A percentile compares a stretch with the other conserved stretches of the same genome.
Evolutionary conservation across 1,139 yeast species (phyloP).

Genomic region (Blastobotrys capitulatus): DNA sequence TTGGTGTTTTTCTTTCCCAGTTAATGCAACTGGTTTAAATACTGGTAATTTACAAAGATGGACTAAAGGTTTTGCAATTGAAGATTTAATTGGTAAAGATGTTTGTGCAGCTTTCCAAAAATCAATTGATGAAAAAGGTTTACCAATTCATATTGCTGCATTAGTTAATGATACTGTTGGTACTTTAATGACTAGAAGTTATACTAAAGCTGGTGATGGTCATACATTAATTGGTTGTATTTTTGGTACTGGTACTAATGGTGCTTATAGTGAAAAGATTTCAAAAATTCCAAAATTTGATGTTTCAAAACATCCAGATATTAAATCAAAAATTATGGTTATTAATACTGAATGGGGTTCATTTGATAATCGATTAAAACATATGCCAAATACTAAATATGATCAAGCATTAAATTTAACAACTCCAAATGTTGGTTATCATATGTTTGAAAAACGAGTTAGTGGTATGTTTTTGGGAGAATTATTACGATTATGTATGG

Average conservation of each 20-base stretch:
- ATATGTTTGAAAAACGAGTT: slow-evolving; percentile 87
- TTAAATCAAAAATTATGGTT: slow-evolving; percentile 66
- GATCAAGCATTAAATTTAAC: slow-evolving; percentile 62
- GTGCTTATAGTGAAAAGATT: slow-evolving; percentile 78
- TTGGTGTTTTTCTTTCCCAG: slow-evolving; percentile 90
- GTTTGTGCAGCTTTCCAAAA: slow-evolving; percentile 67
- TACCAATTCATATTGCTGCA: slow-evolving; percentile 76
- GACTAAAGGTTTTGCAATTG: slow-evolving; percentile 90
- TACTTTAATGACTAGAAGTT: slow-evolving; percentile 80
- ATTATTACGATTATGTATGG: slow-evolving; percentile 63
- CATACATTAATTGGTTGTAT: slow-evolving; percentile 80
- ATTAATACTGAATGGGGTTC: slow-evolving; percentile 98
- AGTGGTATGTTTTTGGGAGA: slow-evolving; percentile 96
- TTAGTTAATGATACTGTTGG: slow-evolving; percentile 95
- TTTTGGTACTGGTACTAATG: slow-evolving; percentile 95
- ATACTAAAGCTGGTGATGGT: slow-evolving; percentile 58
- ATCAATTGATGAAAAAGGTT: slow-evolving; percentile 51
- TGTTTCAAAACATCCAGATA: slow-evolving; percentile 39
- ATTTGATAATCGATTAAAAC: slow-evolving; percentile 70
- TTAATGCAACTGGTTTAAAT: slow-evolving; percentile 71
- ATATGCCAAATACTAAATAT: slow-evolving; percentile 69
- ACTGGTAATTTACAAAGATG: slow-evolving; percentile 81
- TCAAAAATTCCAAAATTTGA: slow-evolving; percentile 65
- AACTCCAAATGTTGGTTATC: slow-evolving; percentile 82
- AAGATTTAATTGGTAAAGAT: slow-evolving; percentile 79